Percentiles rank a stretch among this genome's conserved stretches.
phyloP scores from a whole-genome alignment of 257 asterid genomes.

The Solanum infundibuliforme region DNA sequence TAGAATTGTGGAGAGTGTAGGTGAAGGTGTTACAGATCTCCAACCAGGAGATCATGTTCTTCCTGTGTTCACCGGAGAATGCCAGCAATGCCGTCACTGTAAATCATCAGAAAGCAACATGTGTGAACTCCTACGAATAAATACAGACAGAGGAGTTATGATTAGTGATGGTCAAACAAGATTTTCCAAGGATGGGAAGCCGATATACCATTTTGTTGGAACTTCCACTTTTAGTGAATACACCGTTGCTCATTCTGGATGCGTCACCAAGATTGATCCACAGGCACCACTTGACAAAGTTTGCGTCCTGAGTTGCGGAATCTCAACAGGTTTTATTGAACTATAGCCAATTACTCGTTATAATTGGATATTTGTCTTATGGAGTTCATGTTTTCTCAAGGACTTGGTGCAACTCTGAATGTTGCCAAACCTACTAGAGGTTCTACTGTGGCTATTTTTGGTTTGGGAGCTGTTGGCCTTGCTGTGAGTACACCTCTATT shows the following conservation, averaged over 20 bases:
- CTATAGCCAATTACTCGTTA: background rate
- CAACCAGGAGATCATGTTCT: slow-evolving; percentile 89
- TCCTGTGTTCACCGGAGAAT: slow-evolving; percentile 84
- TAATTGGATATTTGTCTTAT: background rate
- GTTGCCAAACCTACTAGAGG: slow-evolving; percentile 76
- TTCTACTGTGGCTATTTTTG: slow-evolving; percentile 66
- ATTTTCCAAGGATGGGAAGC: slow-evolving; percentile 62
- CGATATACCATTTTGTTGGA: slow-evolving; percentile 69
- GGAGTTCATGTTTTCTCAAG: slow-evolving; percentile 11
- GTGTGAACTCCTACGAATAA: slow-evolving; percentile 79
- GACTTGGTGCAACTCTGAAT: slow-evolving; percentile 71
- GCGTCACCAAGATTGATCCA: slow-evolving; percentile 65
- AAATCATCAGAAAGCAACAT: slow-evolving; percentile 78
- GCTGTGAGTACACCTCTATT: slow-evolving; percentile 44
- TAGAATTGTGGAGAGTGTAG: slow-evolving; percentile 80
- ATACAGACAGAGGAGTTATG: slow-evolving; percentile 85
- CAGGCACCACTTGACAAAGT: slow-evolving; percentile 74
- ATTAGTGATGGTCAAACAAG: slow-evolving; percentile 56
- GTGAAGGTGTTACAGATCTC: slow-evolving; percentile 76
- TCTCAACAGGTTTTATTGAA: slow-evolving; percentile 55
- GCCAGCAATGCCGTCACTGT: slow-evolving; percentile 70
- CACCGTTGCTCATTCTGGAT: slow-evolving; percentile 68
- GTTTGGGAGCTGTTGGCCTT: slow-evolving; percentile 85
- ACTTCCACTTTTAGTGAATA: slow-evolving; percentile 93
- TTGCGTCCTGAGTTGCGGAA: slow-evolving; percentile 80